A percentile compares a stretch with the other conserved stretches of the same genome.
These are phyloP conservation scores for Salvia splendens DNA, from an alignment of 257 asterid genomes.

Conservation along the genomic window DNA sequence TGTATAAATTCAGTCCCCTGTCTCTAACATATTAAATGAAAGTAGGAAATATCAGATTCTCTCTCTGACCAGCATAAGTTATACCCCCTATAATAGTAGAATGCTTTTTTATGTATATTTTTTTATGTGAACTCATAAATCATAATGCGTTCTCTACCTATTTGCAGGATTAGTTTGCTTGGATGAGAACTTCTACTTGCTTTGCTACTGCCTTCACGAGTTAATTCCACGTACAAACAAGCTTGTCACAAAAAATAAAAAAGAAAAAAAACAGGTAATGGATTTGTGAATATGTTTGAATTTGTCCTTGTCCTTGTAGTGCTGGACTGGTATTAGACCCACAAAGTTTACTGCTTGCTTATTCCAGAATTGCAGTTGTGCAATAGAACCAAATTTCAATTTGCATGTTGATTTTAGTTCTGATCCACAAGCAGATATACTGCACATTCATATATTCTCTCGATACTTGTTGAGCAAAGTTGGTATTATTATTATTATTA, in stretches of 20 bases:
- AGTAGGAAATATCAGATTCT: not conserved
- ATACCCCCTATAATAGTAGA: not conserved
- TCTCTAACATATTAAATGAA: not conserved
- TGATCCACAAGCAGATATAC: not conserved
- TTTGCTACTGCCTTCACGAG: constrained; percentile 15
- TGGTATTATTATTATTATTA: not conserved
- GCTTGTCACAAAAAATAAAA: not conserved
- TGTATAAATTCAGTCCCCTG: not conserved
- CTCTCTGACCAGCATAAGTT: not conserved
- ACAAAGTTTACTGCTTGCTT: not conserved
- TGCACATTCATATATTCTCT: not conserved
- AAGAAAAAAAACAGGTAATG: not conserved
- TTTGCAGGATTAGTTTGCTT: constrained; percentile 32
- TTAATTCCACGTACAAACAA: constrained; percentile 1
- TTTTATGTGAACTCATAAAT: constrained; percentile 20
- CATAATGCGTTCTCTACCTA: constrained; percentile 7
- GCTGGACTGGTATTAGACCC: not conserved
- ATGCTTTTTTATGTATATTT: not conserved
- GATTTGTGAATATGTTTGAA: constrained; percentile 16
- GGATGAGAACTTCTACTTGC: not conserved
- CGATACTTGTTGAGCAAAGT: not conserved
- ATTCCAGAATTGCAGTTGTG: not conserved
- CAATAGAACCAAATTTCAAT: not conserved
- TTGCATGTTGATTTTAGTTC: constrained; percentile 7
- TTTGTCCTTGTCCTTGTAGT: not conserved